Evolutionary conservation across 768 basidiomycete genomes (phyloP), one percentile per base, ranked within the genome.

Genomic region (Tulasnella sp.): DNA sequence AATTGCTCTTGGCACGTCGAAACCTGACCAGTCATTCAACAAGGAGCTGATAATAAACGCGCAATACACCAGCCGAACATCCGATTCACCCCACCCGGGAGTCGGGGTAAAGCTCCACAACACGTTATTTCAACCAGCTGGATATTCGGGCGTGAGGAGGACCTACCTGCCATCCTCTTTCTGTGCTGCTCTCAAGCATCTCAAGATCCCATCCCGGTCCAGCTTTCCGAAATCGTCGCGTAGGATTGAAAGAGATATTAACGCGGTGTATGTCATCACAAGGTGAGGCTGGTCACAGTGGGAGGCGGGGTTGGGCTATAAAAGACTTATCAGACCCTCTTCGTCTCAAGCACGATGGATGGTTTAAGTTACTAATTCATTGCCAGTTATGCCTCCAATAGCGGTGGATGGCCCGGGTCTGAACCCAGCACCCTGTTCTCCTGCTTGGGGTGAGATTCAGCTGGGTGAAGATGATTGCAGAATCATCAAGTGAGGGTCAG

Each of bases 211-310:
- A 22, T 86, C 54, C 41, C 92, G 89, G 83, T 98, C 90, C 34
- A 99, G 87, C 78, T 87, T 87, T 46, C 89, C 85, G 83, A 97
- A 93, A 82, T 95, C 92, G 84, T 98, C 97, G n/a, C 94, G 90
- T 37, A 99, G 89, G 81, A 98, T 93, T 0, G 93, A 91, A 16
- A 99, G 92, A 0, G 91, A 90, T 5, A 98, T 86, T 16, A 99
- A 85, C 0, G 96, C 95, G 0, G 96, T 95, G 84, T 99, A 99
- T 11, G 97, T 96, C 90, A 96, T 94, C 78, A 98, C 95, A 22
- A 98, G 87, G 85, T 98, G 93, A 0, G 95, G 94, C 24, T 90
- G 89, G 82, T 93, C 90, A 84, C 91, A 90, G 20, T 42, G 8
- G n/a, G 41, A 34, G 7, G 84, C 75, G 44, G 79, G 44, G 58